phyloP scores from a whole-genome alignment of 2,329 filamentous ascomycete genomes.

The Aspergillus sp. region DNA sequence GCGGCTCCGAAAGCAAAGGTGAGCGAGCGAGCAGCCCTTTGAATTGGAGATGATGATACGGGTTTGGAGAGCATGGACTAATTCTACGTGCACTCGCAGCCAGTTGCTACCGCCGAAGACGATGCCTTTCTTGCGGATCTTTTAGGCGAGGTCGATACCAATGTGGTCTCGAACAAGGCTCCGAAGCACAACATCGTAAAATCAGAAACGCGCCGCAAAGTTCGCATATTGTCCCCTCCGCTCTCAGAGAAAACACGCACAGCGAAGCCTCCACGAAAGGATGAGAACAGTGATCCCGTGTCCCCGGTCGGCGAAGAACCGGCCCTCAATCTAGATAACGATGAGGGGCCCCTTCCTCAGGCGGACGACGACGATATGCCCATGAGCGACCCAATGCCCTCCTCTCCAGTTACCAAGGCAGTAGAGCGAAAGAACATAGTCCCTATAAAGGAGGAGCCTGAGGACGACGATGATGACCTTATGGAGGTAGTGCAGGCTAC shows the following conservation, averaged over 20 bases:
- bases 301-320: slow-evolving; percentile 41
- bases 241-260: slow-evolving; percentile 54
- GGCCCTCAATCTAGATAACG: slow-evolving; percentile 48
- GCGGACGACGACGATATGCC: slow-evolving; percentile 71
- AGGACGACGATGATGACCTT: slow-evolving; percentile 75
- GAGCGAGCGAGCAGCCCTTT: slow-evolving; percentile 18
- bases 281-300: slow-evolving; percentile 48
- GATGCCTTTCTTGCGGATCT: slow-evolving; percentile 82
- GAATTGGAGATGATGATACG: neutral
- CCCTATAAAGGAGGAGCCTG: slow-evolving; percentile 64
- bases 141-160: slow-evolving; percentile 83
- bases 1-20: slow-evolving; percentile 78
- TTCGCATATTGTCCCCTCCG: slow-evolving; percentile 76
- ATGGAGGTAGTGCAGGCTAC: slow-evolving; percentile 83
- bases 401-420: slow-evolving; percentile 80
- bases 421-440: slow-evolving; percentile 66
- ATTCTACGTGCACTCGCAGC: slow-evolving; percentile 47
- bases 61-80: neutral
- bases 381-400: slow-evolving; percentile 85
- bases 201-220: slow-evolving; percentile 74
- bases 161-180: slow-evolving; percentile 58
- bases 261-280: slow-evolving; percentile 52
- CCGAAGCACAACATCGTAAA: slow-evolving; percentile 65
- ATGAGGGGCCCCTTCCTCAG: slow-evolving; percentile 56
- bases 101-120: slow-evolving; percentile 79